phyloP scores from a whole-genome alignment of 805 yeast species.

The Wickerhamiella musiphila region DNA sequence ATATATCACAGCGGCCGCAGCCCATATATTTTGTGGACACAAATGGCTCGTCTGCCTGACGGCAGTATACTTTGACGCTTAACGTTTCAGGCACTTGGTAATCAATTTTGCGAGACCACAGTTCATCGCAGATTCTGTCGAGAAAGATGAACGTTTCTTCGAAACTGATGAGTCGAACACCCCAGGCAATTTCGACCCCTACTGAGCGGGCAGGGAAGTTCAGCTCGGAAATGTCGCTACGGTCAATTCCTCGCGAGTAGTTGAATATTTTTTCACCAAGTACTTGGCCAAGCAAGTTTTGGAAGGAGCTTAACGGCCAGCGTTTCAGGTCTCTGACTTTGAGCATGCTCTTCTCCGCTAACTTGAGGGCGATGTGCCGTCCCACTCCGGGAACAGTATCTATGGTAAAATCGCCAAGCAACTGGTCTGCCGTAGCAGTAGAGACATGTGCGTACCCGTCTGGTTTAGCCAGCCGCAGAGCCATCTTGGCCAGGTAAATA shows the following conservation, averaged over 20 bases:
- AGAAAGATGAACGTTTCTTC: conserved; percentile 51
- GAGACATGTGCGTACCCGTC: conserved; percentile 35
- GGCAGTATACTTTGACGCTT: conserved; percentile 44
- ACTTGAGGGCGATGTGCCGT: conserved; percentile 26
- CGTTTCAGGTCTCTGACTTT: conserved; percentile 26
- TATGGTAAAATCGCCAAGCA: conserved; percentile 18
- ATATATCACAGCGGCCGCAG: conserved; percentile 59
- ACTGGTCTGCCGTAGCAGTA: conserved; percentile 22
- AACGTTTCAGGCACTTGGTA: conserved; percentile 32
- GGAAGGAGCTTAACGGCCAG: conserved; percentile 24
- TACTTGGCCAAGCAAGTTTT: conserved; percentile 44
- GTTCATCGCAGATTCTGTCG: conserved; percentile 37
- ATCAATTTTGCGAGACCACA: conserved; percentile 35
- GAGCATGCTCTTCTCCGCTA: conserved; percentile 23
- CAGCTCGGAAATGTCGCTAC: conserved; percentile 28
- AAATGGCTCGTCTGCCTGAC: conserved; percentile 51
- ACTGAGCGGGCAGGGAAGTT: conserved; percentile 44
- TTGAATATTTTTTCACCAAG: conserved; percentile 47
- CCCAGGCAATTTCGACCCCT: conserved; percentile 84
- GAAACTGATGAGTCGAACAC: conserved; percentile 51
- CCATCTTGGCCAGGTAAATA: conserved; percentile 60
- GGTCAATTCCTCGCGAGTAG: conserved; percentile 51
- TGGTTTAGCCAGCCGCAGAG: conserved; percentile 66
- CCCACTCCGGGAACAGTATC: conserved; percentile 30
- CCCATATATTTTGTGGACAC: conserved; percentile 71